phyloP scores from a whole-genome alignment of 139 green algal species.

The Microglena sp. region DNA sequence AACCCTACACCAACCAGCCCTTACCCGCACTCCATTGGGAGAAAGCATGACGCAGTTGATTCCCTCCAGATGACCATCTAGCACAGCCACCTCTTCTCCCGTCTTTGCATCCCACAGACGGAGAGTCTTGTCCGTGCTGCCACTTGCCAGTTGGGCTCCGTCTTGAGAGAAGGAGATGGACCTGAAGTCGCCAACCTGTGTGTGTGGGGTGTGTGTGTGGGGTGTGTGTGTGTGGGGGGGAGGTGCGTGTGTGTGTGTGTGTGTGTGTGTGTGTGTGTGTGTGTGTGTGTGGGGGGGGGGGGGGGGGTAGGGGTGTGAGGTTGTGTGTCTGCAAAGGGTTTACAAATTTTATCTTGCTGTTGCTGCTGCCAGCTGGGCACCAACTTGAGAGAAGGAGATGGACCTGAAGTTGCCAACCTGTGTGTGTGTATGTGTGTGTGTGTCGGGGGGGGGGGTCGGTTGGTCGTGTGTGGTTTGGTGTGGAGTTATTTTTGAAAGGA shows the following conservation, averaged over 20 bases:
- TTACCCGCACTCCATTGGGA: not conserved
- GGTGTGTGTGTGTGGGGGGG: too few relatives aligned
- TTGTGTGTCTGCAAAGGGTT: too few relatives aligned
- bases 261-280: too few relatives aligned
- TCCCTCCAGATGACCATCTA: constrained; percentile 1
- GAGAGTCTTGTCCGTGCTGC: constrained; percentile 3
- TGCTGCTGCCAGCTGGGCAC: not conserved
- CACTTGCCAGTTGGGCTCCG: not conserved
- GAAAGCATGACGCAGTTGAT: not conserved
- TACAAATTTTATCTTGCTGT: too few relatives aligned
- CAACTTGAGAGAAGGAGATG: constrained; percentile 4
- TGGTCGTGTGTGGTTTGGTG: too few relatives aligned
- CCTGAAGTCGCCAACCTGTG: constrained; percentile 1
- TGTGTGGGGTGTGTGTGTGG: too few relatives aligned
- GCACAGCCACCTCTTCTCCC: not conserved
- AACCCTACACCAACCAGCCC: not conserved
- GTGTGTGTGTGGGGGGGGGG: too few relatives aligned
- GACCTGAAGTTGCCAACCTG: constrained; percentile 1
- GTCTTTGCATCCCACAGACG: not conserved
- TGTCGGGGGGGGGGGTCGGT: too few relatives aligned
- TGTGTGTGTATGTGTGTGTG: too few relatives aligned
- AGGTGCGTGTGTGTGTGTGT: too few relatives aligned
- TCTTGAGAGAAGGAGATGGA: constrained; percentile 7
- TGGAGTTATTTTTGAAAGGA: too few relatives aligned
- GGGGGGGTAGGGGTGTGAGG: too few relatives aligned